Evolutionary conservation across 208 protist genomes (phyloP).

Genomic region (Zelonia costaricensis): DNA sequence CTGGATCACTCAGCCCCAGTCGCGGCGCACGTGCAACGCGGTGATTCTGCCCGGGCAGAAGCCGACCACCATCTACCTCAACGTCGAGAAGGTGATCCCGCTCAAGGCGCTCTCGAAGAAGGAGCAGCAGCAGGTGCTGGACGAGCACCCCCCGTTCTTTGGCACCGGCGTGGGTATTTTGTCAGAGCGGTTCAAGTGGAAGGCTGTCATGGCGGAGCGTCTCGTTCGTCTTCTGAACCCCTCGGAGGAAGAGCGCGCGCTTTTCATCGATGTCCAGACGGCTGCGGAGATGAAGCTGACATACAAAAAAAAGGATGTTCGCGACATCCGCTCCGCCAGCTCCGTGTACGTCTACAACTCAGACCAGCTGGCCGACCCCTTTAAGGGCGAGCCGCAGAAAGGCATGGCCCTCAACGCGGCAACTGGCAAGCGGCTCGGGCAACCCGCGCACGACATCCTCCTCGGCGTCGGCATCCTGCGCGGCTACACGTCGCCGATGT

Average conservation of each 20-base stretch:
- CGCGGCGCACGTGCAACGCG: conserved; percentile 71
- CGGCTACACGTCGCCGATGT: conserved; percentile 89
- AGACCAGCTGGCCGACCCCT: conserved; percentile 86
- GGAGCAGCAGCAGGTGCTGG: conserved; percentile 70
- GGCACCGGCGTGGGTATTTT: conserved; percentile 88
- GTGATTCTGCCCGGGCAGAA: conserved; percentile 64
- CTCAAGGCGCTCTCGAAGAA: conserved; percentile 52
- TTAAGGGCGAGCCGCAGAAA: conserved; percentile 82
- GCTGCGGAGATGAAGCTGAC: conserved; percentile 51
- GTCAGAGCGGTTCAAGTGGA: conserved; percentile 84
- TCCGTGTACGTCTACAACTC: conserved; percentile 83
- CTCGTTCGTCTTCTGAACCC: conserved; percentile 72
- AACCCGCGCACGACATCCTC: conserved; percentile 89
- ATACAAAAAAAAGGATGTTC: conserved; percentile 51
- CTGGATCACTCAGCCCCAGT: conserved; percentile 84
- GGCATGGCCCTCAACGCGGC: conserved; percentile 79
- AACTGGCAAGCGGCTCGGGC: conserved; percentile 84
- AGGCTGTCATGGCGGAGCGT: conserved; percentile 71
- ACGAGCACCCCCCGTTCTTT: conserved; percentile 89
- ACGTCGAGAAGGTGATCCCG: conserved; percentile 81
- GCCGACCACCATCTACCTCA: conserved; percentile 67
- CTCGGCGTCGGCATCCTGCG: conserved; percentile 82
- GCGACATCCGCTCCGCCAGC: conserved; percentile 78
- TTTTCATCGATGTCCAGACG: conserved; percentile 77
- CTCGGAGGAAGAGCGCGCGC: conserved; percentile 67